Conservation (phyloP, 805 yeast species). For the Spathaspora hagerdaliae region DNA sequence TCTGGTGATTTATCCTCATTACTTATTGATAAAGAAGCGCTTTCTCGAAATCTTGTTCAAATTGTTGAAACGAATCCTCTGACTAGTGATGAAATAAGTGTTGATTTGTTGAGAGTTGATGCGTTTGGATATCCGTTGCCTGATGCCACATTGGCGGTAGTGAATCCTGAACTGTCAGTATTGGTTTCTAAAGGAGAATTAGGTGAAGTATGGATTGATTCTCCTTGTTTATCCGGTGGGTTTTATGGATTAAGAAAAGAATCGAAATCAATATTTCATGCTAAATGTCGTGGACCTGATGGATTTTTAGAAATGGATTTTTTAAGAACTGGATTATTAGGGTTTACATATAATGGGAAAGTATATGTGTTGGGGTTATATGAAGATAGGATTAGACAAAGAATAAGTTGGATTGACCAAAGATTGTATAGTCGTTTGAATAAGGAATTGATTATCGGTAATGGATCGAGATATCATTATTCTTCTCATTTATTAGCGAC, state of each 20-base stretch:
- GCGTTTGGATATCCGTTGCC: constrained; percentile 94
- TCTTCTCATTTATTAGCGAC: constrained; percentile 85
- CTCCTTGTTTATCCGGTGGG: constrained; percentile 87
- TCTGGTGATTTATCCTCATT: constrained; percentile 55
- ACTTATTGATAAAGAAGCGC: constrained; percentile 65
- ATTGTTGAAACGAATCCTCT: constrained; percentile 59
- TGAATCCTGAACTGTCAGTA: constrained; percentile 84
- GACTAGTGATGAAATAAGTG: constrained; percentile 38
- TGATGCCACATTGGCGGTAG: constrained; percentile 89
- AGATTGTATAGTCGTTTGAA: constrained; percentile 26
- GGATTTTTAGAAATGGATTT: constrained; percentile 75
- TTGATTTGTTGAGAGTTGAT: constrained; percentile 61
- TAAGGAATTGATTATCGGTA: constrained; percentile 30
- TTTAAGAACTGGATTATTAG: constrained; percentile 85
- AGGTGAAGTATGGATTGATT: constrained; percentile 98
- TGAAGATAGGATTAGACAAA: constrained; percentile 86
- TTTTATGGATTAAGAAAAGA: constrained; percentile 69
- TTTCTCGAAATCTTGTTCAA: constrained; percentile 68
- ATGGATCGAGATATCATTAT: constrained; percentile 64
- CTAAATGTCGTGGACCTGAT: constrained; percentile 68
- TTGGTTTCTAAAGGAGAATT: constrained; percentile 73
- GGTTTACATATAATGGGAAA: constrained; percentile 83
- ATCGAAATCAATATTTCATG: constrained; percentile 75
- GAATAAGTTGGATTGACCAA: constrained; percentile 63
- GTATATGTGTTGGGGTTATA: constrained; percentile 84